Base-by-base conservation (phyloP, 1,284 basidiomycete genomes). In the Ustilago loliicola region DNA sequence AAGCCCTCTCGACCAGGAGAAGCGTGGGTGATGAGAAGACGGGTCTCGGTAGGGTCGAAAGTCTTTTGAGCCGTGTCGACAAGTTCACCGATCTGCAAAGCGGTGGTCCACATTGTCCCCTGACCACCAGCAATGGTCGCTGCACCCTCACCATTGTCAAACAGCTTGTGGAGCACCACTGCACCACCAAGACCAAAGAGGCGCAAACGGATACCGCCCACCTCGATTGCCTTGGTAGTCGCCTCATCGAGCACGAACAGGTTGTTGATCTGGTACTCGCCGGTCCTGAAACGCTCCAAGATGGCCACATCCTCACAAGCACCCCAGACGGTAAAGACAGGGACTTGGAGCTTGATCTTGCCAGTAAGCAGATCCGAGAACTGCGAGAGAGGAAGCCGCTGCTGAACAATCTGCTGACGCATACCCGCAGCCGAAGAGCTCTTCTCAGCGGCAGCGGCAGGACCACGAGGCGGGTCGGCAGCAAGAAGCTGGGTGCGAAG, bases 71-170 rank as follows among this genome's bases (percentile, higher is more conserved):
- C 95, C 1, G 95, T 98, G 87, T 99, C 97, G 64, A 99, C 92
- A 50, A 99, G 91, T 87, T 99, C 96, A 73, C 97, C 97, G 50
- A 99, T 93, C 87, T 99, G 97, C 29, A 99, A 90, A 6, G 95
- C 93, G 0, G 96, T 99, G 0, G 95, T 94, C 97, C 97, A 99
- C 93, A 98, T 98, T 25, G 96, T 98, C 30, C 97, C 97, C 85
- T 95, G 93, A 1, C 94, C 96, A 51, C 97, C 97, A 0, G 97
- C 96, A 77, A 99, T 98, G 13, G 96, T 98, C 2, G 94, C 96
- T 55, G 89, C 91, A 1, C 96, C 96, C 61, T 96, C 94, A 1
- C 97, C 94, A 77, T 95, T 96, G 89, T 97, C 94, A 87, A 98
- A 99, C 88, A 99, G 91, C 88, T 98, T 98, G 89, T 98, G 96